Evolutionary conservation across 768 basidiomycete genomes (phyloP), one percentile per base, ranked within the genome.

Genomic region (Leccinum pellstonianum): DNA sequence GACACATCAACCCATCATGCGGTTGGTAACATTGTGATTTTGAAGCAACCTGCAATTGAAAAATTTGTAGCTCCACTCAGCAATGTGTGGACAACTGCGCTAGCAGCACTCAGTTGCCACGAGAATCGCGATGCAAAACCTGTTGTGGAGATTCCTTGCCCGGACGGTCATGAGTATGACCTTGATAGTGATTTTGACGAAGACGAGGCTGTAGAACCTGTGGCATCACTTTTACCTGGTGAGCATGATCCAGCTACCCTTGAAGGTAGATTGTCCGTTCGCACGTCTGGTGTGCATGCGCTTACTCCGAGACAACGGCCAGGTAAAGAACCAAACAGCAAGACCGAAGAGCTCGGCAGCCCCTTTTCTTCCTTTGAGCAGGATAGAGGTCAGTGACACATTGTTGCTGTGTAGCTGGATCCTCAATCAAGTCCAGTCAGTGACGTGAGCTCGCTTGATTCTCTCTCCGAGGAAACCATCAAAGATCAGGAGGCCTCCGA

Each of bases 111-210:
- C 14, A 21, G 48, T 25, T 14, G 6, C 23, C 14, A 9, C 12
- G 52, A 46, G 27, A 17, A 38, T 25, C 14, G n/a, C 7, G 15
- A n/a, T 4, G 29, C 21, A 5, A 52, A 55, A 29, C 9, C 33
- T n/a, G 21, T 23, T n/a, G 14, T 12, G 46, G 61, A 59, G 25
- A 58, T 68, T 33, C 27, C 5, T 8, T 59, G 53, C 31, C 59
- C 62, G 1, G 23, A 46, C 0, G 58, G 48, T 27, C 54, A 68
- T 27, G 61, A 73, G 3, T 63, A 69, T 33, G 62, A 64, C 3
- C 60, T 55, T 47, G 72, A 71, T 48, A 72, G 70, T 5, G 68
- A 72, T 55, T 62, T 48, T 7, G 67, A 73, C 25, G 69, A 69
- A 15, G 63, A 62, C 4, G 61, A 60, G 35, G 35, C 9, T 12